Base-by-base conservation (phyloP, 768 basidiomycete genomes). In the Boletus eberwhitei region DNA sequence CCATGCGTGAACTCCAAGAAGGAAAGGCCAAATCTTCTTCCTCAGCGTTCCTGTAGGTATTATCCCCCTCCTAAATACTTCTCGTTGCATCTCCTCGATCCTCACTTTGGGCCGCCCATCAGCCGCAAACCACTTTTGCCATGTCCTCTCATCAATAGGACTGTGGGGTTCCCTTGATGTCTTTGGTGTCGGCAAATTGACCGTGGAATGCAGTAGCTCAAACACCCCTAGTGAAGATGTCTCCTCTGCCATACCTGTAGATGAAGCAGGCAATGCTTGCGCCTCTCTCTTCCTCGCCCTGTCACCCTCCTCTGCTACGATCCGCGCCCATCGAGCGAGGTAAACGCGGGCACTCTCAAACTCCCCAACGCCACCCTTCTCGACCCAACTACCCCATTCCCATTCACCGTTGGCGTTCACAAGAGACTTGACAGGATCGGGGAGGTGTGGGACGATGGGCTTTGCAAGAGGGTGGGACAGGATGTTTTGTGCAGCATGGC, bases 271-370 rank as follows among this genome's bases (percentile, higher is more conserved):
- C 13, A 90, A 62, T 0, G 80, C 76, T 65, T 88, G 87, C 0
- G 88, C 84, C 69, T 99, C 97, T 41, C 82, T 80, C 59, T 85
- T 74, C 40, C 97, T 79, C 6, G 93, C 85, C 16, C 92, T 80
- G 70, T 99, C 97, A 17, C 97, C 97, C 68, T 98, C 97, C 71
- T 99, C 97, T 2, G 97, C 97, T 1, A 98, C 97, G 54, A 93
- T 89, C 47, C 95, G 80, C 4, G 97, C 97, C 97, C 97, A 99
- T 32, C 92, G 79, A 11, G 97, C 97, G 9, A 99, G 82, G 69
- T 98, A 98, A 8, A 98, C 91, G 5, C 95, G 79, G 1, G 97
- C 97, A 55, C 90, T 90, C 73, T 98, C 97, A 68, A 96, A 98
- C 68, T 97, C 94, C 7, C 93, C 93, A 3, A 97, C 90, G 0